Evolutionary conservation across 1,284 basidiomycete genomes (phyloP).

Genomic region (Naganishia sp.): DNA sequence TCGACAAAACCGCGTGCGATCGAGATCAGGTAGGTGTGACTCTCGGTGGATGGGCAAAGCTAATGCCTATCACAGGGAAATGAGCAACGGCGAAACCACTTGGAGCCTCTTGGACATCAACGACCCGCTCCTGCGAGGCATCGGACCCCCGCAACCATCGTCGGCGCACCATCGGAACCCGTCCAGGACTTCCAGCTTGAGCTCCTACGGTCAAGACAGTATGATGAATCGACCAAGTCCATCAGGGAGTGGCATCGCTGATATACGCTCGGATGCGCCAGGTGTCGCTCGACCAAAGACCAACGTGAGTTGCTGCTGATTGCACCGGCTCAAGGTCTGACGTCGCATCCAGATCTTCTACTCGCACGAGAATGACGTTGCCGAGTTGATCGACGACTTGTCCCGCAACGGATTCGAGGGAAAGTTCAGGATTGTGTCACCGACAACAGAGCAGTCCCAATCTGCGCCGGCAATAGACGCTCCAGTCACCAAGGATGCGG

Average conservation of each 20-base stretch:
- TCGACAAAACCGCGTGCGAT: slow-evolving; percentile 6
- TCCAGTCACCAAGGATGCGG: no score
- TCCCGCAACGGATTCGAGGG: slow-evolving; percentile 25
- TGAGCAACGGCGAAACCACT: slow-evolving; percentile 31
- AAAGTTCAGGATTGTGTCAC: slow-evolving; percentile 24
- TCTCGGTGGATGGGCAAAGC: not conserved
- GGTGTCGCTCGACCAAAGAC: slow-evolving; percentile 12
- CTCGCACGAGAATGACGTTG: slow-evolving; percentile 17
- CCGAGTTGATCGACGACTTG: slow-evolving; percentile 25
- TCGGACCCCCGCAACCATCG: not conserved
- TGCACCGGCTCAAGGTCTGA: not conserved
- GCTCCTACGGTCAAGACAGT: slow-evolving; percentile 14
- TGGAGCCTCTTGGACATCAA: slow-evolving; percentile 30
- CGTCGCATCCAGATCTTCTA: slow-evolving; percentile 13
- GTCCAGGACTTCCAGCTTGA: slow-evolving; percentile 11
- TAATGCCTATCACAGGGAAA: slow-evolving; percentile 25
- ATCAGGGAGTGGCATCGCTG: not conserved
- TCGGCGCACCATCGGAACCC: not conserved
- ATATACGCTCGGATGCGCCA: not conserved
- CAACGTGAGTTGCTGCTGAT: not conserved
- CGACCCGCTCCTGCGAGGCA: slow-evolving; percentile 1
- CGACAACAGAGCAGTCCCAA: not conserved
- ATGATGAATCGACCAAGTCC: not conserved
- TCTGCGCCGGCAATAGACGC: not conserved
- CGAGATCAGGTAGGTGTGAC: slow-evolving; percentile 1